phyloP scores from a whole-genome alignment of 2,329 filamentous ascomycete species.

The Paecilomyces sp. region DNA sequence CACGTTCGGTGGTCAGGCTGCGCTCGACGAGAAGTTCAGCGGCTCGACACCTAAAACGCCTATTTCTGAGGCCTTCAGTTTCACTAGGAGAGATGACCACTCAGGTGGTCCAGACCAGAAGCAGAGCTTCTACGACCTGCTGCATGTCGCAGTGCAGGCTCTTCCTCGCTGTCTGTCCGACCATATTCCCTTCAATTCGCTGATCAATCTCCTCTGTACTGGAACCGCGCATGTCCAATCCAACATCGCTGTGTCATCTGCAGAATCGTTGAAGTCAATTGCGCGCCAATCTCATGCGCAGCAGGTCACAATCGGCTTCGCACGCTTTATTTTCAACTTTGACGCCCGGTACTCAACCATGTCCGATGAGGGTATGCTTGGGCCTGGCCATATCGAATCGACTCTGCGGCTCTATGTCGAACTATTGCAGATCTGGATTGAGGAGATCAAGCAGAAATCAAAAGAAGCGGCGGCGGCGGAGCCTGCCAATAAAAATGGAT shows the following conservation, averaged over 20 bases:
- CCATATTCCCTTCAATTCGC: slow-evolving; percentile 83
- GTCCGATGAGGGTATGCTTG: slow-evolving; percentile 95
- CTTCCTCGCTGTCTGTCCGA: slow-evolving; percentile 87
- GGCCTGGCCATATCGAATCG: slow-evolving; percentile 87
- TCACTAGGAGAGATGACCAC: slow-evolving; percentile 74
- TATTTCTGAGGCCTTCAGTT: slow-evolving; percentile 88
- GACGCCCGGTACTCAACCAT: slow-evolving; percentile 96
- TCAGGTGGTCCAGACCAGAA: slow-evolving; percentile 70
- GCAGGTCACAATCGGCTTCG: slow-evolving; percentile 93
- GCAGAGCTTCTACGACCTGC: slow-evolving; percentile 88
- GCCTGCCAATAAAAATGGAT: slow-evolving; percentile 52
- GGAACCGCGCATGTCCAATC: slow-evolving; percentile 92
- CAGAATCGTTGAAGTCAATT: slow-evolving; percentile 89
- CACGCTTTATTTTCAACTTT: slow-evolving; percentile 96
- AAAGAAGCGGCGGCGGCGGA: slow-evolving; percentile 60
- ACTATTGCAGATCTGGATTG: slow-evolving; percentile 92
- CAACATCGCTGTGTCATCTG: slow-evolving; percentile 87
- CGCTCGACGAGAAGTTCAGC: slow-evolving; percentile 89
- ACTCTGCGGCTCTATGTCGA: slow-evolving; percentile 91
- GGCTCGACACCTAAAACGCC: slow-evolving; percentile 86
- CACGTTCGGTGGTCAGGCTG: slow-evolving; percentile 91
- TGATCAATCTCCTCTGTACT: slow-evolving; percentile 92
- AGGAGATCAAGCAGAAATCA: slow-evolving; percentile 84
- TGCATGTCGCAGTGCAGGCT: slow-evolving; percentile 93
- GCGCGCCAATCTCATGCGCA: slow-evolving; percentile 89